A percentile compares a stretch with the other conserved stretches of the same genome.
phyloP scores from a whole-genome alignment of 2,329 filamentous ascomycete species.

The Chaetomium sp. region DNA sequence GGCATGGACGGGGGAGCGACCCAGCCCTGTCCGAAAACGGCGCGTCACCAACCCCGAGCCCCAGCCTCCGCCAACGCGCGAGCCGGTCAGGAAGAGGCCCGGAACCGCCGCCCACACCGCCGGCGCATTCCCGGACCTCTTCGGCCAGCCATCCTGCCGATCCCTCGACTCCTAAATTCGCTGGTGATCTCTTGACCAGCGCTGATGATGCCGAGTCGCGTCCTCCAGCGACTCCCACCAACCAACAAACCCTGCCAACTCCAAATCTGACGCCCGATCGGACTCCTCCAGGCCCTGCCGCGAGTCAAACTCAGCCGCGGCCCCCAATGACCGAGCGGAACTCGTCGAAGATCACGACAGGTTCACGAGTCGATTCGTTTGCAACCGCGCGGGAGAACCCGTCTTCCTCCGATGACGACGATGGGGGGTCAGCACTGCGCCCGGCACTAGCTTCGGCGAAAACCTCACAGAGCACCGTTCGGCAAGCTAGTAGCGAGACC shows the following conservation, averaged over 20 bases:
- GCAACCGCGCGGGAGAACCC: conserved; percentile 69
- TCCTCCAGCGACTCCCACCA: conserved; percentile 62
- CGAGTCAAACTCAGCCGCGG: conserved; percentile 49
- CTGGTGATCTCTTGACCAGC: conserved; percentile 45
- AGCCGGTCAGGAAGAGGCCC: conserved; percentile 30
- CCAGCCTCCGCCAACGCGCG: conserved; percentile 19
- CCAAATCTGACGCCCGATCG: conserved; percentile 67
- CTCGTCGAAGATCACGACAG: conserved; percentile 56
- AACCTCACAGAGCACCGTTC: conserved; percentile 50
- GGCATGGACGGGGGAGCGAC: conserved; percentile 30
- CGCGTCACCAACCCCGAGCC: conserved; percentile 29
- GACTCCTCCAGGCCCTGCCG: conserved; percentile 54
- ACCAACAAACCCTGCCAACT: conserved; percentile 69
- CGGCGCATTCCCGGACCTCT: conserved; percentile 60
- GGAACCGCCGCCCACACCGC: conserved; percentile 62
- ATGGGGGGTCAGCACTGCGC: conserved; percentile 47
- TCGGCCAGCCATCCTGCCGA: conserved; percentile 53
- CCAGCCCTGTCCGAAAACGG: conserved; percentile 26
- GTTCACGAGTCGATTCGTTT: conserved; percentile 70
- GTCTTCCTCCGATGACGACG: conserved; percentile 63
- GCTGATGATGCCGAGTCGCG: conserved; percentile 43
- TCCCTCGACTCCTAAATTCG: conserved; percentile 47
- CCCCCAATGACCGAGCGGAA: conserved; percentile 53
- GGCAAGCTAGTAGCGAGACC: conserved; percentile 42
- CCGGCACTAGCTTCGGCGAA: conserved; percentile 45